Evolutionary conservation across 768 basidiomycete species (phyloP), one percentile per base, ranked within the genome.

Genomic region (Russula virescens): DNA sequence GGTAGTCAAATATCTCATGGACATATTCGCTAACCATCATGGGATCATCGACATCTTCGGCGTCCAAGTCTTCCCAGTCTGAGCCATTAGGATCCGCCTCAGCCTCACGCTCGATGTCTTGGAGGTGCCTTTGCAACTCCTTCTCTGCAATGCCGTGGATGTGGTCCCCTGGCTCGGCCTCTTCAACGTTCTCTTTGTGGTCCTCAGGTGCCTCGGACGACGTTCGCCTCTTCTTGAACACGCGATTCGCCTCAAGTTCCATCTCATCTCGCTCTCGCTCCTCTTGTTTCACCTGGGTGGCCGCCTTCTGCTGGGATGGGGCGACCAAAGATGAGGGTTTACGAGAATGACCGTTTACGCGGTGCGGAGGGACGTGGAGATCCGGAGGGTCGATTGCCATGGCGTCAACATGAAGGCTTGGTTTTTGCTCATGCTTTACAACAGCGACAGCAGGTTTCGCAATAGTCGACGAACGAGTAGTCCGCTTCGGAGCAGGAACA

Each of bases 11-110:
- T 64, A 98, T 94, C 62, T 98, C 97, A 26, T 79, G 79, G 55
- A 97, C 95, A 71, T 99, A 99, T 75, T 98, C 93, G 76, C 88
- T 89, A 67, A 97, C 95, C 95, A 98, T 98, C 63, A 92, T 79
- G 16, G 96, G 97, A 71, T 99, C 96, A 54, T 94, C 93, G 57
- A 78, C 84, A 72, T 98, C 95, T 23, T 95, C 94, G 1, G 84
- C 85, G 66, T 98, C 94, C 18, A 98, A 81, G 70, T 98, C 96
- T 34, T 89, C 89, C 95, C 94, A 98, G 71, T 80, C 77, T 70
- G 77, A 67, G 65, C 79, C 79, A 60, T 88, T 78, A 3, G 85
- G 86, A 66, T 88, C 86, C 5, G 83, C 86, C 70, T 89, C 89
- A 3, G 69, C 72, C 64, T 85, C 83, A 14, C 76, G 77, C 35